A percentile compares a stretch with the other conserved stretches of the same genome.
These are phyloP conservation scores for Aspergillus alliaceus DNA, from an alignment of 2,329 filamentous ascomycete genomes.

Conservation along the genomic window DNA sequence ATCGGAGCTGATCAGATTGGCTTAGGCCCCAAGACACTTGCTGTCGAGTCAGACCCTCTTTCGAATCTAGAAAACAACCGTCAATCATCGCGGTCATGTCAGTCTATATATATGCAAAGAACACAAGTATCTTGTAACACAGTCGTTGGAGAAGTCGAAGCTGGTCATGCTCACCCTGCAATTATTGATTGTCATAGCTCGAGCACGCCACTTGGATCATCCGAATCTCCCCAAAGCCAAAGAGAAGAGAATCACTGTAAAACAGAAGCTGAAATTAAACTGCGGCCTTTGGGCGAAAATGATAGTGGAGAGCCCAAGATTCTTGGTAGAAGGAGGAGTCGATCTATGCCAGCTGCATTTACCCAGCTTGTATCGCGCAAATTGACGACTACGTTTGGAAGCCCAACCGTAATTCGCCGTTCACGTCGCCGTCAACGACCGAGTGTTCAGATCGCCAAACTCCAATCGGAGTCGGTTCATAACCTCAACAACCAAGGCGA, in stretches of 20 bases:
- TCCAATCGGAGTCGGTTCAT: slow-evolving; percentile 6
- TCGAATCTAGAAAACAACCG: neutral
- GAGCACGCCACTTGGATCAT: neutral
- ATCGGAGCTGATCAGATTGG: neutral
- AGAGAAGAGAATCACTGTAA: neutral
- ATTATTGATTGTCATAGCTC: neutral
- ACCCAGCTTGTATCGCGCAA: slow-evolving; percentile 37
- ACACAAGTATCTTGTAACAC: neutral
- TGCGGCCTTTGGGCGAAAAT: neutral
- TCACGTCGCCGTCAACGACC: slow-evolving; percentile 34
- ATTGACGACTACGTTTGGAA: slow-evolving; percentile 39
- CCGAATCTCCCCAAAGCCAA: neutral
- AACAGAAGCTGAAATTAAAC: neutral
- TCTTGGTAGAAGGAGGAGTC: slow-evolving; percentile 14
- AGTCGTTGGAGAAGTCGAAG: neutral
- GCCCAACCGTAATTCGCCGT: slow-evolving; percentile 43
- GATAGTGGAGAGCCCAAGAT: neutral
- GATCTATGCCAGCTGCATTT: slow-evolving; percentile 30
- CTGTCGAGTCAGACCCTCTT: neutral
- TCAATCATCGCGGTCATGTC: neutral
- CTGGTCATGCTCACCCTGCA: neutral
- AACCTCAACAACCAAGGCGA: slow-evolving; percentile 25
- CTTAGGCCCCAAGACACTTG: neutral
- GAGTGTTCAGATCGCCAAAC: slow-evolving; percentile 27
- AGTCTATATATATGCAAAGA: neutral